Base-by-base conservation (phyloP, 2,329 filamentous ascomycete species). In the Colletotrichum sublineola region DNA sequence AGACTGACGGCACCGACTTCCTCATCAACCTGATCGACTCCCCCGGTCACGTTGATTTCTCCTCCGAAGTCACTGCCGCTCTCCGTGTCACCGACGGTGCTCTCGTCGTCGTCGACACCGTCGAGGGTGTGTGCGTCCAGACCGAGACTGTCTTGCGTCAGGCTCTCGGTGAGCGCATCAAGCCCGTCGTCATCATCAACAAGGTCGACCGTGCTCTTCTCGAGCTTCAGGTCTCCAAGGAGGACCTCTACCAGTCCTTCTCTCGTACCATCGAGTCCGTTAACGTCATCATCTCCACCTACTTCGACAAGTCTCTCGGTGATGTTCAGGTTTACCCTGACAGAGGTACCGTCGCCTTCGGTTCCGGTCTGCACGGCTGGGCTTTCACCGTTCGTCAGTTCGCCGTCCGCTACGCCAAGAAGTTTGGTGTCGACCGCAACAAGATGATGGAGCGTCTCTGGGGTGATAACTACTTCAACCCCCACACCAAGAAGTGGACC, bases 371-470 rank as follows among this genome's bases (percentile, higher is more conserved):
- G 76, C 96, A 99, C 90, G 96, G 96, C 86, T 99, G 96, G 96
- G 96, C 95, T 82, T 99, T 99, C 92, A 99, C 96, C 81, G 88
- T 98, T 88, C 94, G 96, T 83, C 96, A 99, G 87, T 99, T 99
- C 86, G 96, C 96, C 80, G 86, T 91, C 83, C 92, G 93, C 81
- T 99, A 99, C 86, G 93, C 96, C 87, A 98, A 98, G 95, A 99
- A 99, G 89, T 99, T 99, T 82, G 96, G 96, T 93, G 96, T 99
- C 80, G 96, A 99, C 92, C 95, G 95, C 86, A 93, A 92, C 89
- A 98, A 98, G 94, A 98, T 99, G 96, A 97, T 98, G 94, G 94
- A 98, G 90, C 95, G 96, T 92, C 94, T 99, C 79, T 99, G 96
- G 96, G 96, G 96, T 79, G 96, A 99, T 92, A 98, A 95, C 91